Evolutionary conservation across 768 basidiomycete genomes (phyloP).

Genomic region (Mycena metata): DNA sequence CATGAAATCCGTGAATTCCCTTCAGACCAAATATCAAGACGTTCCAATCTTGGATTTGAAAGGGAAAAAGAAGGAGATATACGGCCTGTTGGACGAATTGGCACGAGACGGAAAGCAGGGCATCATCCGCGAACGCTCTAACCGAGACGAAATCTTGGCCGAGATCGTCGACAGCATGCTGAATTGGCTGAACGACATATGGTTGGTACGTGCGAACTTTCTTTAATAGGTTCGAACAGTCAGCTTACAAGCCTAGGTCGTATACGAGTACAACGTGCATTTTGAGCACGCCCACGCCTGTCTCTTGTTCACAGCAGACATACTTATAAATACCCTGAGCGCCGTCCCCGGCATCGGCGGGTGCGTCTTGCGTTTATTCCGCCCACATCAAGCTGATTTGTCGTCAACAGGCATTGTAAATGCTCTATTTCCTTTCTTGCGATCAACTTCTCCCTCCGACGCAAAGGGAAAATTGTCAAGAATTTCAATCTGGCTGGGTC

Average conservation of each 20-base stretch:
- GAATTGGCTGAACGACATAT: slow-evolving; percentile 74
- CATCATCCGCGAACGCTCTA: slow-evolving; percentile 66
- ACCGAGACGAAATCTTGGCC: slow-evolving; percentile 65
- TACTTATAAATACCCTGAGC: slow-evolving; percentile 56
- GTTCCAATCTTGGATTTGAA: slow-evolving; percentile 67
- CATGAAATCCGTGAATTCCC: slow-evolving; percentile 54
- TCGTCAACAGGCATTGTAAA: slow-evolving; percentile 60
- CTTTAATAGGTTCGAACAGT: too few species aligned
- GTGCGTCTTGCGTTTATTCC: slow-evolving; percentile 39
- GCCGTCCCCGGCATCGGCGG: slow-evolving; percentile 55
- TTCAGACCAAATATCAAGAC: slow-evolving; percentile 53
- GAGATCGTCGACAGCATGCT: slow-evolving; percentile 70
- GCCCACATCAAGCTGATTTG: not conserved
- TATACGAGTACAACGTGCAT: slow-evolving; percentile 69
- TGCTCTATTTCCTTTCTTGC: slow-evolving; percentile 64
- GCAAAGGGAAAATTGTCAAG: slow-evolving; percentile 61
- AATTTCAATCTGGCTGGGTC: slow-evolving; percentile 64
- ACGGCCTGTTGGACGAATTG: slow-evolving; percentile 65
- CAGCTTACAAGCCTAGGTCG: slow-evolving; percentile 38
- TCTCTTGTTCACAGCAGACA: slow-evolving; percentile 53
- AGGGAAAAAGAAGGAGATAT: slow-evolving; percentile 69
- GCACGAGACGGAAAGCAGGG: slow-evolving; percentile 66
- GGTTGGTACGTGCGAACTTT: slow-evolving; percentile 50
- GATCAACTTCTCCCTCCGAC: slow-evolving; percentile 61
- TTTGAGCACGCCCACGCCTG: slow-evolving; percentile 68